These are phyloP conservation scores for Boletus semigastroideus DNA, from an alignment of 1,284 basidiomycete genomes.

Conservation along the genomic window DNA sequence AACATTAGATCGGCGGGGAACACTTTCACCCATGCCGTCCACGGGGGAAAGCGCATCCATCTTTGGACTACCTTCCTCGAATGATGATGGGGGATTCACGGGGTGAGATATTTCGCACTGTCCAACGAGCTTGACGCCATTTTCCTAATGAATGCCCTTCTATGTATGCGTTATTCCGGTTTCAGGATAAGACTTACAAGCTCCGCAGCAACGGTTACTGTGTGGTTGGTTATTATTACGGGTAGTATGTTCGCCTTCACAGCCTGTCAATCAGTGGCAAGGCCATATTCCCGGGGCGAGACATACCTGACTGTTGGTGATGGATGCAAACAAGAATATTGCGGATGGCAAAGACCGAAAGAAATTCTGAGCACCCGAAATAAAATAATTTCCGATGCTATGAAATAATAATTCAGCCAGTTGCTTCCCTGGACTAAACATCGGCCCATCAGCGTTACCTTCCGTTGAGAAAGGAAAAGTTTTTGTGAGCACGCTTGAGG, in stretches of 20 bases:
- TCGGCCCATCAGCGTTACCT: slow-evolving; percentile 45
- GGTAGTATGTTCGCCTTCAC: slow-evolving; percentile 78
- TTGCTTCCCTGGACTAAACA: slow-evolving; percentile 8
- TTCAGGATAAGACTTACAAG: slow-evolving; percentile 52
- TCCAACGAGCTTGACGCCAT: slow-evolving; percentile 81
- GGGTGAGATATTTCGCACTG: slow-evolving; percentile 99
- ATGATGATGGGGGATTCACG: slow-evolving; percentile 40
- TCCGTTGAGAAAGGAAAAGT: slow-evolving; percentile 87
- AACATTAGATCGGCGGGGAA: slow-evolving; percentile 56
- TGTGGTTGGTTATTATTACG: slow-evolving; percentile 93
- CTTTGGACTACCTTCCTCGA: slow-evolving; percentile 28
- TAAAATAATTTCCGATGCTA: slow-evolving; percentile 86
- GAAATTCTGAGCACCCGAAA: slow-evolving; percentile 83
- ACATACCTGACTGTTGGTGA: slow-evolving; percentile 72
- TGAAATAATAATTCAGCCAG: slow-evolving; percentile 4
- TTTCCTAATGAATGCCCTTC: slow-evolving; percentile 49
- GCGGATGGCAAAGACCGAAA: slow-evolving; percentile 91
- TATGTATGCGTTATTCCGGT: slow-evolving; percentile 4
- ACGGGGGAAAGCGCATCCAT: slow-evolving; percentile 40
- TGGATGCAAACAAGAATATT: slow-evolving; percentile 93
- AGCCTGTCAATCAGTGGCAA: slow-evolving; percentile 16
- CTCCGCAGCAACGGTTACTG: slow-evolving; percentile 95
- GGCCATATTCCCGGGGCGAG: slow-evolving; percentile 9
- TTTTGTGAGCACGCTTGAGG: slow-evolving; percentile 85
- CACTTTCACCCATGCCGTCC: slow-evolving; percentile 53